These are phyloP conservation scores for Tolypocladium paradoxum DNA, from an alignment of 2,329 filamentous ascomycete genomes.

Conservation along the genomic window DNA sequence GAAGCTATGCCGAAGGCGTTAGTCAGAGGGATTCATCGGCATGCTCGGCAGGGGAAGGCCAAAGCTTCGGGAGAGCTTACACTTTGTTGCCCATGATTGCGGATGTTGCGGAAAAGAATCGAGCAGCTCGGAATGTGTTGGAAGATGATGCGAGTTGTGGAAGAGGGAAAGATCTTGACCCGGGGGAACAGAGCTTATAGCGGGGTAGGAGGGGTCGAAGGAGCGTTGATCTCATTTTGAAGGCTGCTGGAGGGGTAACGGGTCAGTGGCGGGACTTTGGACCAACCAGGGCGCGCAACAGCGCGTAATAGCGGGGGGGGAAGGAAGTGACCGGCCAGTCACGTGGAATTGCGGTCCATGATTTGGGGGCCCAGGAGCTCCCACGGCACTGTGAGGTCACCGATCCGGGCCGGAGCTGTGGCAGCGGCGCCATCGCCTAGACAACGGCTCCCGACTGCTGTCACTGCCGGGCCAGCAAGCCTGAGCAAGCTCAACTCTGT, in stretches of 20 bases:
- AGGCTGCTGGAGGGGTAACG: slow-evolving; percentile 28
- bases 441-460: background rate
- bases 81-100: slow-evolving; percentile 63
- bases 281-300: slow-evolving; percentile 14
- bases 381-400: background rate
- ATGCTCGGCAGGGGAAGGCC: background rate
- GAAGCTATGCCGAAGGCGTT: slow-evolving; percentile 33
- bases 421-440: background rate
- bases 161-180: slow-evolving; percentile 28
- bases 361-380: background rate
- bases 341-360: slow-evolving; percentile 13
- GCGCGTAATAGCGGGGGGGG: slow-evolving; percentile 9
- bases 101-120: slow-evolving; percentile 43
- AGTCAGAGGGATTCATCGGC: background rate
- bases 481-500: background rate
- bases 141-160: slow-evolving; percentile 30
- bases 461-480: background rate
- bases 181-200: slow-evolving; percentile 29
- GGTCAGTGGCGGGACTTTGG: slow-evolving; percentile 21
- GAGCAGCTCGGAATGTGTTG: slow-evolving; percentile 25
- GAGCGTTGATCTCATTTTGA: slow-evolving; percentile 34
- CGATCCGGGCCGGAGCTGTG: background rate
- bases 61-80: slow-evolving; percentile 35
- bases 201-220: slow-evolving; percentile 36
- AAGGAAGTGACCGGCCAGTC: slow-evolving; percentile 9